Percentiles rank a stretch among this genome's conserved stretches.
phyloP scores from a whole-genome alignment of 2,329 filamentous ascomycete genomes.

The Phaeophleospora eucalypticola region DNA sequence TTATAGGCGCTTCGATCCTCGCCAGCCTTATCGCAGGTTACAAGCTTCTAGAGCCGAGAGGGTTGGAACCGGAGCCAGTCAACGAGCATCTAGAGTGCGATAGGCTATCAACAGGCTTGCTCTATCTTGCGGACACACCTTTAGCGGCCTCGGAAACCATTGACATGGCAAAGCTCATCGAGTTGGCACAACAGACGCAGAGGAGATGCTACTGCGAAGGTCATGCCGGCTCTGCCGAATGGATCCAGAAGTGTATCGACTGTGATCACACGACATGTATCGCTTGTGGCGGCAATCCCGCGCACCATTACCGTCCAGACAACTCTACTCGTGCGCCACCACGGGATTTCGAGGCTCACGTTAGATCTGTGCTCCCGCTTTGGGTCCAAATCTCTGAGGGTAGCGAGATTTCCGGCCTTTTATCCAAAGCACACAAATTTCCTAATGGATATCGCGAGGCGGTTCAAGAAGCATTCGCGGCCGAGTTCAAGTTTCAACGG shows the following conservation, averaged over 20 bases:
- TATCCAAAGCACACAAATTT: no score
- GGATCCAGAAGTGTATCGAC: slow-evolving; percentile 46
- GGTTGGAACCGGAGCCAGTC: no score
- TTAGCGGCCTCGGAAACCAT: no score
- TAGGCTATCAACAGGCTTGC: no score
- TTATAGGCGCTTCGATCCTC: slow-evolving; percentile 62
- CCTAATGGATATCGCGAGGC: slow-evolving; percentile 18
- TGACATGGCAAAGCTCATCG: slow-evolving; percentile 6
- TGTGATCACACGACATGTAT: slow-evolving; percentile 56
- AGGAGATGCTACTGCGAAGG: slow-evolving; percentile 56
- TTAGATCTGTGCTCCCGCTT: slow-evolving; percentile 21
- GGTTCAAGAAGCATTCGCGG: slow-evolving; percentile 31
- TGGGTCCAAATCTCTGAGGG: slow-evolving; percentile 11
- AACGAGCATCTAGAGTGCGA: no score
- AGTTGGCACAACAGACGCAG: slow-evolving; percentile 8
- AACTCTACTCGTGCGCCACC: slow-evolving; percentile 32
- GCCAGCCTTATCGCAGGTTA: slow-evolving; percentile 51
- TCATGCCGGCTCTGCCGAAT: slow-evolving; percentile 35
- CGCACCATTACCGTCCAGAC: slow-evolving; percentile 40
- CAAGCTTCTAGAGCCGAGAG: slow-evolving; percentile 4
- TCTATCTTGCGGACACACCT: no score
- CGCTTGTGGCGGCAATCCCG: slow-evolving; percentile 52
- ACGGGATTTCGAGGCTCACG: slow-evolving; percentile 17
- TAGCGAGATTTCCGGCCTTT: no score
- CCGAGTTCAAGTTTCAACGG: slow-evolving; percentile 34